Evolutionary conservation across 1,284 basidiomycete species (phyloP).

Genomic region (Takashimella koratensis): DNA sequence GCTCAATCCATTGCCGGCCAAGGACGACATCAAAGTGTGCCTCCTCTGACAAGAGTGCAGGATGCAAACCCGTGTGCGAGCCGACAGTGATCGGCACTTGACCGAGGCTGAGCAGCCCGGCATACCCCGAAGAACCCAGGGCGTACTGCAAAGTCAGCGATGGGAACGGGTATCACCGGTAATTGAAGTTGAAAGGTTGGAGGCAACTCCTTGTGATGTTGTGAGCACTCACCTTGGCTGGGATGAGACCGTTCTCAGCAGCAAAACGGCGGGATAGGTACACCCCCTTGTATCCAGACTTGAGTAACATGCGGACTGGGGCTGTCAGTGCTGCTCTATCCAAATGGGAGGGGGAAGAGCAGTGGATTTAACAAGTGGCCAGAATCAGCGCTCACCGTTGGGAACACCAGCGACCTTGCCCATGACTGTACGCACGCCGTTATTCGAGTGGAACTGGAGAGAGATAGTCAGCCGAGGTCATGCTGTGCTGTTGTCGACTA

Average conservation of each 20-base stretch:
- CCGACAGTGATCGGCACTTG: slow-evolving; percentile 63
- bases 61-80: slow-evolving; percentile 51
- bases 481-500: no score
- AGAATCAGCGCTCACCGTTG: slow-evolving; percentile 58
- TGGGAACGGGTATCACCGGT: no score
- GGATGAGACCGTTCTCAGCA: slow-evolving; percentile 81
- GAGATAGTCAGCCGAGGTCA: slow-evolving; percentile 2
- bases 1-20: slow-evolving; percentile 90
- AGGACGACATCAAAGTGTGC: slow-evolving; percentile 95
- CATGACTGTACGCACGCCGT: slow-evolving; percentile 87
- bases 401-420: slow-evolving; percentile 87
- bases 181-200: no score
- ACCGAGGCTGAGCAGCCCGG: slow-evolving; percentile 58
- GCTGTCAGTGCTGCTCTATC: slow-evolving; percentile 6
- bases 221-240: slow-evolving; percentile 53
- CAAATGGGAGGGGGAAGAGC: not conserved
- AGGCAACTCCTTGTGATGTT: no score
- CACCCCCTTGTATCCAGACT: slow-evolving; percentile 88
- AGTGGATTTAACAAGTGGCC: not conserved
- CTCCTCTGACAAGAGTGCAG: slow-evolving; percentile 75
- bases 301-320: slow-evolving; percentile 84
- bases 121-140: slow-evolving; percentile 44
- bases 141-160: slow-evolving; percentile 23
- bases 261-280: slow-evolving; percentile 96
- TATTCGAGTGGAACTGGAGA: slow-evolving; percentile 71